Conservation (phyloP, 768 basidiomycete genomes). For the Amanita pseudoporphyria region DNA sequence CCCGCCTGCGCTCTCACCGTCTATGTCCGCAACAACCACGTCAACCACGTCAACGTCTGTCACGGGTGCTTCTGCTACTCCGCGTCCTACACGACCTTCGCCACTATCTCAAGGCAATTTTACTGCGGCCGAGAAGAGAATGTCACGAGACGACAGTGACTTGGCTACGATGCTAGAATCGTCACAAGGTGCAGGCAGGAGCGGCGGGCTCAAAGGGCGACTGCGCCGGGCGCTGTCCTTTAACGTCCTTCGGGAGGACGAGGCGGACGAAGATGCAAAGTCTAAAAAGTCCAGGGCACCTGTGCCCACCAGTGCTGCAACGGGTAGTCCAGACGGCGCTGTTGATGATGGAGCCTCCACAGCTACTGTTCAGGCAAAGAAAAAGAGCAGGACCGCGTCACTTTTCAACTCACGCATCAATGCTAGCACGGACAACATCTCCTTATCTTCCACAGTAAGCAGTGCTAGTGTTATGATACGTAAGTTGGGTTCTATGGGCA, state of each 20-base stretch:
- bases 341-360: constrained; percentile 32
- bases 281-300: constrained; percentile 23
- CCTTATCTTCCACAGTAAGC: constrained; percentile 87
- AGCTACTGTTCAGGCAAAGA: constrained; percentile 45
- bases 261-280: constrained; percentile 29
- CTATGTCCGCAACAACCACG: constrained; percentile 24
- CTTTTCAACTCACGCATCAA: constrained; percentile 84
- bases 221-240: constrained; percentile 64
- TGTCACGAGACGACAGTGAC: constrained; percentile 72
- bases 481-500: constrained; percentile 79
- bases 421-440: constrained; percentile 87
- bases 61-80: constrained; percentile 20
- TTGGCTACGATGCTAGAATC: constrained; percentile 45
- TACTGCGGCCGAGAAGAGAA: constrained; percentile 59
- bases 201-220: constrained; percentile 68
- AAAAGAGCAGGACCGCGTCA: constrained; percentile 55
- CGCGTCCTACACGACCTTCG: constrained; percentile 45
- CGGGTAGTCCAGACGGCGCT: constrained; percentile 19
- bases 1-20: constrained; percentile 21
- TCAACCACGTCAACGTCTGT: constrained; percentile 24
- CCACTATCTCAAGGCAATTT: constrained; percentile 61
- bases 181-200: constrained; percentile 31
- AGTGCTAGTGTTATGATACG: constrained; percentile 94
- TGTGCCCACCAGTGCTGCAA: constrained; percentile 19
- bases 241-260: constrained; percentile 50